These are phyloP conservation scores for Tephrocybe sp. DNA, from an alignment of 768 basidiomycete genomes.

Conservation along the genomic window DNA sequence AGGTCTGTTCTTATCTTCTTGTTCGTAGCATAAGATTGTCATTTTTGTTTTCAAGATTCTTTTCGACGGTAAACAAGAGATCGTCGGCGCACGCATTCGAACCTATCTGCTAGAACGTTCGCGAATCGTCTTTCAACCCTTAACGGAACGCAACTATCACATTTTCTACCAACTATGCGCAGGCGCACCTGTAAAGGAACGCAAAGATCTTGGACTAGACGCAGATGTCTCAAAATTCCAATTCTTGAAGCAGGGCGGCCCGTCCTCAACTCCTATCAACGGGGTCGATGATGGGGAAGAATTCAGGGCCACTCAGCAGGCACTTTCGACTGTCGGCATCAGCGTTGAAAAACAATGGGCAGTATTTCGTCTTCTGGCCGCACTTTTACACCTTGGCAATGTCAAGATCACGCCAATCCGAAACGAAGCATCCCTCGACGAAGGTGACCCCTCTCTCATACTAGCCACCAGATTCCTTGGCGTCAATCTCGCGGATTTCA, in stretches of 20 bases:
- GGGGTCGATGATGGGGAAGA: slow-evolving; percentile 98
- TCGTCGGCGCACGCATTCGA: slow-evolving; percentile 97
- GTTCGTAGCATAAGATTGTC: slow-evolving; percentile 2
- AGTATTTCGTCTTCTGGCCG: slow-evolving; percentile 91
- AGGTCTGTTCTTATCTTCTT: slow-evolving; percentile 52
- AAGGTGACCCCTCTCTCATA: slow-evolving; percentile 76
- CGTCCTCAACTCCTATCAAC: slow-evolving; percentile 78
- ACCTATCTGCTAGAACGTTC: slow-evolving; percentile 98
- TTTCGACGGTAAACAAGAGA: slow-evolving; percentile 94
- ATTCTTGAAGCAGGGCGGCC: slow-evolving; percentile 92
- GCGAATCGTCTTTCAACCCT: slow-evolving; percentile 95
- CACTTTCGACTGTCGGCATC: slow-evolving; percentile 95
- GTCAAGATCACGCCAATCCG: slow-evolving; percentile 84
- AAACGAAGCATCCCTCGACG: slow-evolving; percentile 82
- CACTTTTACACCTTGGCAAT: slow-evolving; percentile 96
- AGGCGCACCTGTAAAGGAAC: slow-evolving; percentile 92
- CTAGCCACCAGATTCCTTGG: slow-evolving; percentile 90
- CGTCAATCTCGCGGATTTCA: slow-evolving; percentile 89
- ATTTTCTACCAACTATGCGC: slow-evolving; percentile 99
- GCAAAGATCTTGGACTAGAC: slow-evolving; percentile 92
- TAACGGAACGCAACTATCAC: slow-evolving; percentile 97
- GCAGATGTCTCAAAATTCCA: slow-evolving; percentile 84
- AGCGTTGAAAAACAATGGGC: slow-evolving; percentile 98
- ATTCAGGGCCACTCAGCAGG: slow-evolving; percentile 90
- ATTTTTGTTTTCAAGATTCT: slow-evolving; percentile 73